Evolutionary conservation across 331 rosid species (phyloP).

Genomic region (Acacia concinna): DNA sequence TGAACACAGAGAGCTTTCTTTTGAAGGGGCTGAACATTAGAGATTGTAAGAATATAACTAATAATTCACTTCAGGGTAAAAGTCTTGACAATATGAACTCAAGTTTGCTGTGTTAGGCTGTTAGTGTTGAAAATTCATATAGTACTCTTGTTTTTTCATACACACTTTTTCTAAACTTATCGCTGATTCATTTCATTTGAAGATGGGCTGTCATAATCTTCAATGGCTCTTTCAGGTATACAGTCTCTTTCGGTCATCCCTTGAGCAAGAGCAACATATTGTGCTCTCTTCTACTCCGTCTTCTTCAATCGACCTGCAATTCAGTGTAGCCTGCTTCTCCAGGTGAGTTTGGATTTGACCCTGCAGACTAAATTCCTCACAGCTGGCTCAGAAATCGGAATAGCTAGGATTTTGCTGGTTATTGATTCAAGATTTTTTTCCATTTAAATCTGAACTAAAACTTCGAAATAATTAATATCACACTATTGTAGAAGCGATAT

Average conservation of each 20-base stretch:
- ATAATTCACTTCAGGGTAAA: background rate
- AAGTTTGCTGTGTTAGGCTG: background rate
- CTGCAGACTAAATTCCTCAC: background rate
- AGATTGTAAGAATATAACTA: background rate
- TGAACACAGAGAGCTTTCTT: background rate
- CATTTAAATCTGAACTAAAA: background rate
- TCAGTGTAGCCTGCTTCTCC: background rate
- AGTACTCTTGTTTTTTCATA: too few species aligned
- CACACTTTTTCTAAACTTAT: background rate
- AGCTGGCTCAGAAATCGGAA: background rate
- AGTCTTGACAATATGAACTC: background rate
- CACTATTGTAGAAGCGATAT: background rate
- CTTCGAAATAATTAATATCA: background rate
- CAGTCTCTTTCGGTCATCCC: background rate
- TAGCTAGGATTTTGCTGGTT: background rate
- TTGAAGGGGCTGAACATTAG: background rate
- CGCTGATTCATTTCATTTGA: background rate
- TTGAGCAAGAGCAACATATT: background rate
- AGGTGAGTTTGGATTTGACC: background rate
- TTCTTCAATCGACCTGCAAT: too few species aligned
- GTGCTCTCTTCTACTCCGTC: background rate
- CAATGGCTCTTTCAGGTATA: background rate
- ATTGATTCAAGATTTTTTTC: background rate
- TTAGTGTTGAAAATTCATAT: too few species aligned
- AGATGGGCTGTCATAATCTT: background rate